Evolutionary conservation across 768 basidiomycete genomes (phyloP), one percentile per base, ranked within the genome.

Genomic region (Tulasnella sp.): DNA sequence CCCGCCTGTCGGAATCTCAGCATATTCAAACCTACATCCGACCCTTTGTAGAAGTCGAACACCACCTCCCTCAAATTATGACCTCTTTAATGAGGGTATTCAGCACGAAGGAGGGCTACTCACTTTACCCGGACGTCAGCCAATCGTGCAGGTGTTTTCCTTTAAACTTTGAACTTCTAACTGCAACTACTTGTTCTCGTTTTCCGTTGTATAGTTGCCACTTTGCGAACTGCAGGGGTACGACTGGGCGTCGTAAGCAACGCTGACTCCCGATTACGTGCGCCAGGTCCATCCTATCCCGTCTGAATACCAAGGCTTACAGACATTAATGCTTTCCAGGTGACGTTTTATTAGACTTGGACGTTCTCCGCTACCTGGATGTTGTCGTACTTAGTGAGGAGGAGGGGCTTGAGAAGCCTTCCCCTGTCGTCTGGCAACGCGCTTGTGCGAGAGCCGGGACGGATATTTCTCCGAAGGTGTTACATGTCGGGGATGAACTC

Each of bases 401-500:
- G 54, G 77, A 80, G 62, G 75, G 79, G 6, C 62, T 81, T 6
- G 84, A 85, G 67, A 90, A 89, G 67, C 86, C 86, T 0, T 69
- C 75, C 1, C 62, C 63, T 14, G 71, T 76, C 49, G 80, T 89
- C 41, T 90, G 84, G 67, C 59, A 64, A 34, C 72, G 73, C 3
- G 73, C 75, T 4, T 77, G 65, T 43, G 62, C 68, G 9, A 63
- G 69, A 0, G 69, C 64, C 12, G 42, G 42, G 11, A 45, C 42
- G 19, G 32, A 32, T 7, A 12, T 19, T 32, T 25, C 17, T 19
- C 2, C 42, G 15, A 23, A n/a, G 6, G 52, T 40, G 23, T 64
- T 88, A 17, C 86, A 90, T 61, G 75, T 89, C 37, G 87, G 87
- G 0, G 86, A 90, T 65, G 85, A 88, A 61, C 65, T 86, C 29